A percentile compares a stretch with the other conserved stretches of the same genome.
Evolutionary conservation across 2,329 filamentous ascomycete species (phyloP).

Genomic region (Alternaria conjuncta): DNA sequence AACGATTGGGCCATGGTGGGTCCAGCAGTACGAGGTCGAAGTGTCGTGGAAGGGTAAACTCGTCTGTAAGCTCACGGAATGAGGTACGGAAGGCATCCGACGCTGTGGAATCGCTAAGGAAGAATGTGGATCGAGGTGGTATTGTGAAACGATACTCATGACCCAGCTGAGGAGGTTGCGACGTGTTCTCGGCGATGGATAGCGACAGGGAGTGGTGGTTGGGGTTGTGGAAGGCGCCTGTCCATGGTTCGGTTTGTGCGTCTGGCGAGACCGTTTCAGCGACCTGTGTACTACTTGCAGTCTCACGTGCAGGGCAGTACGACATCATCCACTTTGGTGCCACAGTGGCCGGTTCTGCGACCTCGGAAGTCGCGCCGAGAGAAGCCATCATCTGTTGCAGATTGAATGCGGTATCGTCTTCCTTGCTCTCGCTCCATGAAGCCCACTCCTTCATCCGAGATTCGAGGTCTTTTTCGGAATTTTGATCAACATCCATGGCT

Average conservation of each 20-base stretch:
- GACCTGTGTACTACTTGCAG: conserved; percentile 10
- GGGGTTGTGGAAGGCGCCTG: conserved; percentile 40
- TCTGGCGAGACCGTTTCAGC: conserved; percentile 10
- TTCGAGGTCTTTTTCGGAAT: conserved; percentile 38
- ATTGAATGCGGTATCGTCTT: conserved; percentile 34
- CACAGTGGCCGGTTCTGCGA: conserved; percentile 23
- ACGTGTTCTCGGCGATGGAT: conserved; percentile 24
- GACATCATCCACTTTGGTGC: conserved; percentile 36
- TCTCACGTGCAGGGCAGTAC: conserved; percentile 28
- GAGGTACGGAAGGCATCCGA: conserved; percentile 46
- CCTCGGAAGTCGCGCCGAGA: conserved; percentile 30
- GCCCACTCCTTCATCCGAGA: conserved; percentile 39
- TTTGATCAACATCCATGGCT: conserved; percentile 24
- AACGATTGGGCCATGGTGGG: conserved; percentile 83
- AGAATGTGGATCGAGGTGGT: conserved; percentile 57
- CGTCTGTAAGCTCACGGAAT: conserved; percentile 46
- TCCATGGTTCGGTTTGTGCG: conserved; percentile 31
- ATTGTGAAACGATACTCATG: conserved; percentile 49
- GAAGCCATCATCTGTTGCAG: conserved; percentile 46
- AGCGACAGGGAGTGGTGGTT: conserved; percentile 29
- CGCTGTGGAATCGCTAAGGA: conserved; percentile 56
- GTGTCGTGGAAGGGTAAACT: conserved; percentile 51
- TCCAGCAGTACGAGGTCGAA: conserved; percentile 77
- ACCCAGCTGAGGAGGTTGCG: conserved; percentile 7
- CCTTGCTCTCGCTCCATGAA: conserved; percentile 27